Evolutionary conservation across 805 yeast genomes (phyloP).

Genomic region (Monosporozyma yasuniensis): DNA sequence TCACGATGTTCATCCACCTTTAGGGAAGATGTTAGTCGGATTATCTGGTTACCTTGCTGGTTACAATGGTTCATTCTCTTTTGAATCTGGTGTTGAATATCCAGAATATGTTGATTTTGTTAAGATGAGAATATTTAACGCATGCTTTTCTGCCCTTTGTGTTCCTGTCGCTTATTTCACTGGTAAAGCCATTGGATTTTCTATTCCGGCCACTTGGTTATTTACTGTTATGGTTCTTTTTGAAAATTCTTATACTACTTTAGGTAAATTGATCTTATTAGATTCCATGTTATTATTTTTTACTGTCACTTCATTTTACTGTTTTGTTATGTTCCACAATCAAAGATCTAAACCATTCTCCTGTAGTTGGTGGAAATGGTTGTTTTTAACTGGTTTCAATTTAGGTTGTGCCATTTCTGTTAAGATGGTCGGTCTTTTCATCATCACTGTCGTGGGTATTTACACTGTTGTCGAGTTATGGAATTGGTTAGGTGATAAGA

Average conservation of each 20-base stretch:
- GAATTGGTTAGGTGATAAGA: constrained; percentile 66
- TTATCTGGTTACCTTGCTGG: constrained; percentile 74
- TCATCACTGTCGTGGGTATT: constrained; percentile 79
- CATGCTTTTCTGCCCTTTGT: constrained; percentile 54
- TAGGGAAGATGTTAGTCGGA: constrained; percentile 75
- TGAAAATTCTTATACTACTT: constrained; percentile 60
- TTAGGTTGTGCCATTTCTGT: constrained; percentile 90
- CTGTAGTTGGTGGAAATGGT: constrained; percentile 92
- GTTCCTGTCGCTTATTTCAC: constrained; percentile 68
- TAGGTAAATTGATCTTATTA: constrained; percentile 64
- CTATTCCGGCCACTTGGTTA: constrained; percentile 45
- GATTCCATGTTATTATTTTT: constrained; percentile 73
- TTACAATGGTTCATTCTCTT: constrained; percentile 69
- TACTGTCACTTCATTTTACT: constrained; percentile 59
- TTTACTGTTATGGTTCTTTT: constrained; percentile 54
- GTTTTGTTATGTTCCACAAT: constrained; percentile 48
- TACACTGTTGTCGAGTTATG: constrained; percentile 85
- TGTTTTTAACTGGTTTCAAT: constrained; percentile 69
- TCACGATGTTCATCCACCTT: constrained; percentile 82
- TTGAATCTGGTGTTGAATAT: constrained; percentile 55
- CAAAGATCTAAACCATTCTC: constrained; percentile 45
- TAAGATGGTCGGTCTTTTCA: constrained; percentile 94
- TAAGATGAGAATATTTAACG: constrained; percentile 65
- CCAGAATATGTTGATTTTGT: constrained; percentile 55
- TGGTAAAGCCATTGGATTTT: constrained; percentile 48